Percentiles rank a stretch among this genome's conserved stretches.
phyloP scores from a whole-genome alignment of 2,329 filamentous ascomycete genomes.

The Lojkania enalia region DNA sequence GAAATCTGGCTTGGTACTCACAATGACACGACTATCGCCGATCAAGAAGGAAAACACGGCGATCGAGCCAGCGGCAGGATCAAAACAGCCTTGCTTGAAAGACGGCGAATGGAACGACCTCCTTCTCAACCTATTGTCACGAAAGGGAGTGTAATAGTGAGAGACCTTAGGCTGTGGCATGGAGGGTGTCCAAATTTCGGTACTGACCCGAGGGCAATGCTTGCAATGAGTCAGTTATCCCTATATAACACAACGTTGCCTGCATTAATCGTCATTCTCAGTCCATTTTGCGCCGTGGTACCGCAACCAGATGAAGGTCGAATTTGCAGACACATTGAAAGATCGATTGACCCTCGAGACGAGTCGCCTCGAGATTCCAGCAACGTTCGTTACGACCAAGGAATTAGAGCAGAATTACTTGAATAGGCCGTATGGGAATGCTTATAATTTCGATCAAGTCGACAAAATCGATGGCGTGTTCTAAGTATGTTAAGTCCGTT shows the following conservation, averaged over 20 bases:
- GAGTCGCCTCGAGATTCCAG: conserved; percentile 54
- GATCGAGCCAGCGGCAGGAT: conserved; percentile 36
- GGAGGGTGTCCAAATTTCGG: conserved; percentile 54
- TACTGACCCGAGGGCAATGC: conserved; percentile 51
- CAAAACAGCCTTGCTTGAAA: conserved; percentile 28
- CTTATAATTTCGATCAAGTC: conserved; percentile 62
- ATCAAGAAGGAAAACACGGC: conserved; percentile 47
- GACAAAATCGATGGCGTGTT: conserved; percentile 32
- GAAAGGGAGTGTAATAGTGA: conserved; percentile 51
- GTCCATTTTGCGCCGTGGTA: conserved; percentile 63
- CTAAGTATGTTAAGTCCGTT: too few species aligned
- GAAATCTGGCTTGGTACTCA: conserved; percentile 58
- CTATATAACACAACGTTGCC: neutral
- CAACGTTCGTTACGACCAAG: conserved; percentile 52
- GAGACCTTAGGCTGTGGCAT: conserved; percentile 56
- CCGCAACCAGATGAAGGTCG: conserved; percentile 60
- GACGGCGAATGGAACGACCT: conserved; percentile 16
- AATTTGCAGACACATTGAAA: conserved; percentile 57
- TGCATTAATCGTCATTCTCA: conserved; percentile 10
- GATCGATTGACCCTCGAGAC: conserved; percentile 49
- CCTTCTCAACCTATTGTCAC: conserved; percentile 39
- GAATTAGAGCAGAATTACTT: conserved; percentile 55
- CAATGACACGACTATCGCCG: conserved; percentile 36
- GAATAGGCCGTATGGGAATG: conserved; percentile 62
- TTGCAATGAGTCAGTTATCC: conserved; percentile 39